Evolutionary conservation across 2,329 filamentous ascomycete species (phyloP).

Genomic region (Botrytis cinerea): DNA sequence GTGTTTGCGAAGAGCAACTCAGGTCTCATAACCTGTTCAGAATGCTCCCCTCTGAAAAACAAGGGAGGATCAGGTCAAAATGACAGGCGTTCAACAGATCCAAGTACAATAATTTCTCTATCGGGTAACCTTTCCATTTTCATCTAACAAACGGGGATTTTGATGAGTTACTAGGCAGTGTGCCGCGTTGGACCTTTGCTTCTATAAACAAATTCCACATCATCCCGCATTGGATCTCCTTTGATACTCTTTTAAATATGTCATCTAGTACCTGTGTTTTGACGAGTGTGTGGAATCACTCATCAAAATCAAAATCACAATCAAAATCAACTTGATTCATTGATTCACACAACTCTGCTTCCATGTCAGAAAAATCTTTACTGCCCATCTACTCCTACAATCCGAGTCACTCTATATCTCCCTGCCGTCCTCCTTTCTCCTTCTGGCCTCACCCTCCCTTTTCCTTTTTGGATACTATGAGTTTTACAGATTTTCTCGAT

Average conservation of each 20-base stretch:
- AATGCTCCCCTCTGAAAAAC: neutral
- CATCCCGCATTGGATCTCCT: conserved; percentile 13
- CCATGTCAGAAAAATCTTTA: conserved; percentile 21
- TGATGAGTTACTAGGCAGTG: neutral
- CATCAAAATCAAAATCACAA: neutral
- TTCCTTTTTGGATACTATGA: conserved; percentile 26
- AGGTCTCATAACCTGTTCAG: neutral
- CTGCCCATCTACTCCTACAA: conserved; percentile 7
- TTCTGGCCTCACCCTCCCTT: conserved; percentile 9
- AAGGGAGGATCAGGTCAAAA: neutral
- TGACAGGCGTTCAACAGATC: conserved; percentile 2
- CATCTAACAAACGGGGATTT: neutral
- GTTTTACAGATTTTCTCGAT: conserved; percentile 25
- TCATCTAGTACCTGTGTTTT: neutral
- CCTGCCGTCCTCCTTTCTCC: neutral
- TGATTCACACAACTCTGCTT: conserved; percentile 9
- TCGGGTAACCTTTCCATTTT: conserved; percentile 22
- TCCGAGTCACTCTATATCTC: neutral
- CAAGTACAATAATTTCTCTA: neutral
- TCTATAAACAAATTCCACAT: neutral
- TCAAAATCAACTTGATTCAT: neutral
- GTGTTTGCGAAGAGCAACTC: neutral
- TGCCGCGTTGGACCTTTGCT: neutral
- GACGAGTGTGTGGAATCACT: conserved; percentile 1
- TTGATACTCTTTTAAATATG: neutral